These are phyloP conservation scores for Zygosaccharomyces pseudobailii DNA, from an alignment of 1,139 yeast genomes.

Conservation along the genomic window DNA sequence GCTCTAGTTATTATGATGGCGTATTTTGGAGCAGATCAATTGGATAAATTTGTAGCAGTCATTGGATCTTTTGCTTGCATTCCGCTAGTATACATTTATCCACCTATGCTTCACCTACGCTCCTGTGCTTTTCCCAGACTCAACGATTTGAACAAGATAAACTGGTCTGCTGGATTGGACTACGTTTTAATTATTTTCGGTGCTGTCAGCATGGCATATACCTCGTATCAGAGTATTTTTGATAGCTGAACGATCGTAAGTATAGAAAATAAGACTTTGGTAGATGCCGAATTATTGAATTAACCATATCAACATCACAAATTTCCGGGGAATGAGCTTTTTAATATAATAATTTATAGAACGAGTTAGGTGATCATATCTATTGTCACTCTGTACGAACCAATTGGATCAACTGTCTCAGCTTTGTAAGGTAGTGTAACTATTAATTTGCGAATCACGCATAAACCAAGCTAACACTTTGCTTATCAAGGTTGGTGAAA, in stretches of 20 bases:
- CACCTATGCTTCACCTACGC: constrained; percentile 62
- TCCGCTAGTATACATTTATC: constrained; percentile 78
- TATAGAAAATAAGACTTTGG: background rate
- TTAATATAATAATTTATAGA: background rate
- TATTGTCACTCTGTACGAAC: background rate
- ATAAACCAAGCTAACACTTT: too few species aligned
- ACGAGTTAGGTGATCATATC: background rate
- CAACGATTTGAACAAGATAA: constrained; percentile 19
- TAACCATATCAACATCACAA: background rate
- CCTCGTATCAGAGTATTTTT: constrained; percentile 54
- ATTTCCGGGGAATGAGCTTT: background rate
- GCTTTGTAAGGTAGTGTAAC: background rate
- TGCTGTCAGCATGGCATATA: constrained; percentile 55
- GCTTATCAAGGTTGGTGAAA: background rate
- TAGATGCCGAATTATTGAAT: background rate
- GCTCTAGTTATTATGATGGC: constrained; percentile 49
- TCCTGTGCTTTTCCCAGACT: constrained; percentile 33
- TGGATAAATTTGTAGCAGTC: constrained; percentile 69
- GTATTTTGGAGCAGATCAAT: constrained; percentile 57
- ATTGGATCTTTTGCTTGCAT: constrained; percentile 81
- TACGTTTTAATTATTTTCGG: constrained; percentile 51
- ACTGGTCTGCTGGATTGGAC: constrained; percentile 37
- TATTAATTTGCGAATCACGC: background rate
- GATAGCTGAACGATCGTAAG: background rate
- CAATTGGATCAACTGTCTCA: background rate